Percentiles rank a stretch among this genome's conserved stretches.
Evolutionary conservation across 1,284 basidiomycete species (phyloP).

Genomic region (Filobasidium uniguttulatum): DNA sequence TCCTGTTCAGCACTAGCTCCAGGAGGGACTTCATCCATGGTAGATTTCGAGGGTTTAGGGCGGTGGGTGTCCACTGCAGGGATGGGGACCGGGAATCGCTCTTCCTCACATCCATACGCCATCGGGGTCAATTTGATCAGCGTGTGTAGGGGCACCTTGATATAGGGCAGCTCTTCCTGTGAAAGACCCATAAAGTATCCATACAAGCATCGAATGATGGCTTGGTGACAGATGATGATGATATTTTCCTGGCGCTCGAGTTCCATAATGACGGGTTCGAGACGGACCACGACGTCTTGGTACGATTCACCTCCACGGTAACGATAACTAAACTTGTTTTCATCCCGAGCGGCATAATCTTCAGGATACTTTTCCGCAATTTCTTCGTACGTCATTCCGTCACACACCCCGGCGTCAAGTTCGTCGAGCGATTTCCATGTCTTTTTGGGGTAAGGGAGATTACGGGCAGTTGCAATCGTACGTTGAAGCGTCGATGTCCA

Average conservation of each 20-base stretch:
- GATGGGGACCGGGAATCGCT: slow-evolving; percentile 74
- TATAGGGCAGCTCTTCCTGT: slow-evolving; percentile 90
- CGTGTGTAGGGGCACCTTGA: slow-evolving; percentile 84
- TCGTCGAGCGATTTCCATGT: slow-evolving; percentile 99
- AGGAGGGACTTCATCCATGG: not conserved
- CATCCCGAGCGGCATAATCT: slow-evolving; percentile 95
- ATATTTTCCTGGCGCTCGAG: slow-evolving; percentile 95
- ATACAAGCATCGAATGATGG: slow-evolving; percentile 83
- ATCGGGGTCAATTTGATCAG: slow-evolving; percentile 96
- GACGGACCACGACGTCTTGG: slow-evolving; percentile 82
- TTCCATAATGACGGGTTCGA: slow-evolving; percentile 99
- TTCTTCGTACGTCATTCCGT: slow-evolving; percentile 99
- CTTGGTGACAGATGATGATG: slow-evolving; percentile 90
- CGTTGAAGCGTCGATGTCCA: slow-evolving; percentile 63
- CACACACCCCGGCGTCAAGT: slow-evolving; percentile 95
- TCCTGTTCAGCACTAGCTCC: not conserved
- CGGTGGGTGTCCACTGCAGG: slow-evolving; percentile 84
- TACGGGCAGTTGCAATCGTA: slow-evolving; percentile 78
- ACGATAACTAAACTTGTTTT: slow-evolving; percentile 96
- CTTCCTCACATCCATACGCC: slow-evolving; percentile 97
- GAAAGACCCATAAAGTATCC: slow-evolving; percentile 88
- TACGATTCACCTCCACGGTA: slow-evolving; percentile 71
- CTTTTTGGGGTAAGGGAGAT: slow-evolving; percentile 75
- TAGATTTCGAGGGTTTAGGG: slow-evolving; percentile 51
- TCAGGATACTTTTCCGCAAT: slow-evolving; percentile 96